Evolutionary conservation across 1,284 basidiomycete genomes (phyloP).

Genomic region (Leccinum proliferum): DNA sequence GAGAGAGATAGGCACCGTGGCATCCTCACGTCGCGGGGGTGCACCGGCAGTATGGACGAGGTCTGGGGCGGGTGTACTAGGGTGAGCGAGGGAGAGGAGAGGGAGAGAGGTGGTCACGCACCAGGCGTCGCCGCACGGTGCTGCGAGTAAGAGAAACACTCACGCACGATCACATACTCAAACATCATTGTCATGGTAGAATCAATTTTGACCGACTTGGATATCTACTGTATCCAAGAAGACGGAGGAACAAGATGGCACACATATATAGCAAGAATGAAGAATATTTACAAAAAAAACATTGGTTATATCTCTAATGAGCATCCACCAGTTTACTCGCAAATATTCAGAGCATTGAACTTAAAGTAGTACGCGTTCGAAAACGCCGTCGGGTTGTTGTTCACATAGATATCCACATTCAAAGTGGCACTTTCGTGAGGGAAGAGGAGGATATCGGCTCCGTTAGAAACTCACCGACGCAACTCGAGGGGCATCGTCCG

Average conservation of each 20-base stretch:
- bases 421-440: background rate
- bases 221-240: background rate
- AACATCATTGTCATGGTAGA: background rate
- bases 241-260: background rate
- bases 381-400: slow-evolving; percentile 14
- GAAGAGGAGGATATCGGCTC: background rate
- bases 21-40: no score
- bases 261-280: background rate
- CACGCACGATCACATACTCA: background rate
- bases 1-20: no score
- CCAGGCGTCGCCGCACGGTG: no score
- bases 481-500: slow-evolving; percentile 30
- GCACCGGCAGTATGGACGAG: no score
- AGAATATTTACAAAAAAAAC: background rate
- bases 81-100: no score
- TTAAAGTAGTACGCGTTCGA: slow-evolving; percentile 20
- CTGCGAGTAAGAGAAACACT: no score
- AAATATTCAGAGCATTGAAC: slow-evolving; percentile 24
- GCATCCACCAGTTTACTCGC: slow-evolving; percentile 5
- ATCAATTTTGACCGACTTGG: background rate
- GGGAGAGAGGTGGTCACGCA: no score
- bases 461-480: slow-evolving; percentile 24
- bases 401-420: slow-evolving; percentile 1
- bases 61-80: no score
- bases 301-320: background rate